These are phyloP conservation scores for Arachnomyces sp. DNA, from an alignment of 2,329 filamentous ascomycete genomes.

Conservation along the genomic window DNA sequence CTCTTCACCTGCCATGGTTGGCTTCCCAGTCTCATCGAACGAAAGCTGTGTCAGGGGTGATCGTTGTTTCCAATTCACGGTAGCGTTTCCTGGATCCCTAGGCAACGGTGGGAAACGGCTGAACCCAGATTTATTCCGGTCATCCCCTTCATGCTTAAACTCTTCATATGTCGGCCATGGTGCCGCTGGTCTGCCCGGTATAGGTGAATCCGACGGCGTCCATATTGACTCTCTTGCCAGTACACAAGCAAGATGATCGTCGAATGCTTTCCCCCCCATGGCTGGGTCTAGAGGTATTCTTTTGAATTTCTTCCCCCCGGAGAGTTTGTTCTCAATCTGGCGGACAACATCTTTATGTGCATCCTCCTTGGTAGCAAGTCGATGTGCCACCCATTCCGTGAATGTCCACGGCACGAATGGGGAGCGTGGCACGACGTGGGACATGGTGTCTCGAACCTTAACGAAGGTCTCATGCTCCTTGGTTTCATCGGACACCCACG, in stretches of 20 bases:
- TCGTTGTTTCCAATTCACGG: slow-evolving; percentile 25
- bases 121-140: slow-evolving; percentile 21
- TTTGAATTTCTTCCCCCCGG: slow-evolving; percentile 2
- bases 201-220: slow-evolving; percentile 10
- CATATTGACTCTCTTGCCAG: slow-evolving; percentile 22
- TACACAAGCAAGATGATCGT: slow-evolving; percentile 19
- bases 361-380: slow-evolving; percentile 11
- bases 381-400: slow-evolving; percentile 18
- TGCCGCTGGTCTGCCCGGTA: slow-evolving; percentile 12
- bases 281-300: slow-evolving; percentile 6
- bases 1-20: slow-evolving; percentile 4
- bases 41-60: slow-evolving; percentile 12
- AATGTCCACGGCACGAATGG: slow-evolving; percentile 20
- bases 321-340: slow-evolving; percentile 8
- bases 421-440: slow-evolving; percentile 17
- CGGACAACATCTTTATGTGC: slow-evolving; percentile 7
- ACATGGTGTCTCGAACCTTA: slow-evolving; percentile 16
- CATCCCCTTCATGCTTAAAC: slow-evolving; percentile 25
- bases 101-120: slow-evolving; percentile 24
- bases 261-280: slow-evolving; percentile 16
- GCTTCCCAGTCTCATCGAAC: slow-evolving; percentile 18
- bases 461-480: slow-evolving; percentile 20
- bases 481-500: slow-evolving; percentile 20
- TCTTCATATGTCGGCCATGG: slow-evolving; percentile 25
- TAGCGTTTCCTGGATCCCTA: slow-evolving; percentile 23